A percentile compares a stretch with the other conserved stretches of the same genome.
Evolutionary conservation across 768 basidiomycete genomes (phyloP).

Genomic region (Lepiota brunneoincarnata): DNA sequence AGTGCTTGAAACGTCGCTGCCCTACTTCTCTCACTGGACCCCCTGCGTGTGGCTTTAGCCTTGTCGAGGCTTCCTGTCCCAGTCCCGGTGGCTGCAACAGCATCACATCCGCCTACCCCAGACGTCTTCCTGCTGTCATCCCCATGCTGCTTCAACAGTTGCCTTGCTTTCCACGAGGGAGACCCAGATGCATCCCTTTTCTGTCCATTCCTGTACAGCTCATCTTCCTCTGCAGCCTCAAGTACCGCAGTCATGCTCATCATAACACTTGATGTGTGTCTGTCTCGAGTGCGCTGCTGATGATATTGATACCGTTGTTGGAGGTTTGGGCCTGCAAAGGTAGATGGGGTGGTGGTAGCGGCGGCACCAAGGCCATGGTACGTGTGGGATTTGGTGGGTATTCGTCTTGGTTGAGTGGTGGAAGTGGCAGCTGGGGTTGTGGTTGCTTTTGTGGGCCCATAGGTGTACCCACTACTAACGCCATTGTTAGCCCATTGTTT

Average conservation of each 20-base stretch:
- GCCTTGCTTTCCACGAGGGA: conserved; percentile 1
- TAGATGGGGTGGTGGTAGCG: neutral
- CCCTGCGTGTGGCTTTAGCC: no score
- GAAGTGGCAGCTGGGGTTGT: conserved; percentile 14
- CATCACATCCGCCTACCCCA: neutral
- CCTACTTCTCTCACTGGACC: neutral
- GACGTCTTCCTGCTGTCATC: neutral
- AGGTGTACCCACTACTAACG: neutral
- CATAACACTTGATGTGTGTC: conserved; percentile 33
- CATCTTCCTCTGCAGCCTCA: conserved; percentile 48
- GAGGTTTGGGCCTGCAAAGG: neutral
- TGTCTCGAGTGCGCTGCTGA: conserved; percentile 4
- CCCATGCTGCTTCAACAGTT: conserved; percentile 4
- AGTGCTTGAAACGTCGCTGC: neutral
- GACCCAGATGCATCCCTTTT: neutral
- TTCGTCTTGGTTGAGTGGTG: neutral
- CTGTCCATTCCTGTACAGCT: conserved; percentile 1
- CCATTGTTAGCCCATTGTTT: neutral
- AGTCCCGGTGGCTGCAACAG: neutral
- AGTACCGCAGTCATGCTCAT: conserved; percentile 51
- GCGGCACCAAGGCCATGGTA: conserved; percentile 1
- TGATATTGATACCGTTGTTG: conserved; percentile 4
- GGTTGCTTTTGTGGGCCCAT: conserved; percentile 12
- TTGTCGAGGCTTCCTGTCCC: no score
- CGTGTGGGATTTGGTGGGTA: conserved; percentile 5